Base-by-base conservation (phyloP, 202 grass and related monocot genomes). In the Tripidium arundinaceum region DNA sequence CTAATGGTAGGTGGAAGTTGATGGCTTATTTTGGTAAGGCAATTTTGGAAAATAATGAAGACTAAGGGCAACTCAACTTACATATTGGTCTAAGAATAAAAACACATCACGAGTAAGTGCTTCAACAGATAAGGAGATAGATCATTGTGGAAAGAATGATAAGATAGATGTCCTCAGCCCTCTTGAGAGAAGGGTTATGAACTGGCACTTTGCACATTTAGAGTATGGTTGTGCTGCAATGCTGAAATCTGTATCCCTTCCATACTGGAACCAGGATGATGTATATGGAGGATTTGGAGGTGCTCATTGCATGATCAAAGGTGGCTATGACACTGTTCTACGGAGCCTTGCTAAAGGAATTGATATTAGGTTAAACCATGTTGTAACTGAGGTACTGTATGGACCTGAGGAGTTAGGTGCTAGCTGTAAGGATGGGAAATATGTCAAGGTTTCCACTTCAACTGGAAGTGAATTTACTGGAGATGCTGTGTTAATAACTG, bases 271-370 rank as follows among this genome's bases (percentile, higher is more conserved):
- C 81, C 96, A 99, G 77, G 96, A 99, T 86, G 96, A 93, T 88
- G 87, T 87, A 22, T 99, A 99, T 78, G 96, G 96, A 91, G 96
- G 96, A 50, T 99, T 99, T 21, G 96, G 96, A 71, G 96, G 96
- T 66, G 43, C 96, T 80, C 96, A 99, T 83, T 99, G 96, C 85
- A 99, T 99, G 96, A 96, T 99, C 74, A 99, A 96, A 91, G 96
- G 96, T 64, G 96, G 96, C 41, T 99, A 93, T 63, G 88, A 69
- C 52, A 83, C 84, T 85, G 90, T 99, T 90, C 65, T 99, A 62
- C 74, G 91, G 78, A 93, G 77, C 62, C 77, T 99, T 83, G 84
- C 89, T 33, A 77, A 91, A 74, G 96, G 96, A 86, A 79, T 99
- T 84, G 90, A 96, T 91, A 73, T 99, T 81, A 83, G 60, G 43